Evolutionary conservation across 1,284 basidiomycete species (phyloP), one percentile per base, ranked within the genome.

Genomic region (Cutaneotrichosporon cutaneum): DNA sequence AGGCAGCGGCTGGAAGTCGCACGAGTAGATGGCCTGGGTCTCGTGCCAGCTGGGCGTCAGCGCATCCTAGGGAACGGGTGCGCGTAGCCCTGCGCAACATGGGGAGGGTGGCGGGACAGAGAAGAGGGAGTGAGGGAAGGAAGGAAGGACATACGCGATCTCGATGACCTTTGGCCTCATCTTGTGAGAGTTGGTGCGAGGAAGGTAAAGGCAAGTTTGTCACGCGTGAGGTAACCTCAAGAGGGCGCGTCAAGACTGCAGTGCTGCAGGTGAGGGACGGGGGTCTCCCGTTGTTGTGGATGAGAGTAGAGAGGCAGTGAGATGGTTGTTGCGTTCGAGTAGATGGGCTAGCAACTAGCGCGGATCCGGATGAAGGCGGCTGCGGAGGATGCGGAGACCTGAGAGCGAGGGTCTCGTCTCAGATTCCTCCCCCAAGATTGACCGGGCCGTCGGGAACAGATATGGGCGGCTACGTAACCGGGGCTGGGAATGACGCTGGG

Each of bases 11-110:
- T 97, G 94, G 72, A 95, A 94, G 83, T 97, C 94, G 78, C 90
- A 92, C 21, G 90, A 90, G 59, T 92, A 93, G 77, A 96, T 94
- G 27, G 94, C 92, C 76, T 91, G 93, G 2, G 78, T 80, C 82
- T 94, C 91, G 83, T 96, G 93, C 94, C 94, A 97, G 42, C 79
- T 81, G 62, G 21, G 9, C 8, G 52, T 35, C 13, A 32, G 27
- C 52, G 21, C 14, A 6, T 30, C 6, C 11, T 27, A 26, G 22
- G 35, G 26, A 35, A 30, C 14, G 48, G 24, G 3, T 51, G 14
- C 14, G 54, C 10, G 21, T 54, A 22, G 24, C 30, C 47, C 44
- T 26, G 36, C 21, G 6, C 50, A 13, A 18, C 14, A 50, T 50
- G 48, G 36, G 10, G 44, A 9, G 21, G 35, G 35, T 11, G 35